A percentile compares a stretch with the other conserved stretches of the same genome.
phyloP scores from a whole-genome alignment of 2,329 filamentous ascomycete species.

The Penicillium psychrosexuale region DNA sequence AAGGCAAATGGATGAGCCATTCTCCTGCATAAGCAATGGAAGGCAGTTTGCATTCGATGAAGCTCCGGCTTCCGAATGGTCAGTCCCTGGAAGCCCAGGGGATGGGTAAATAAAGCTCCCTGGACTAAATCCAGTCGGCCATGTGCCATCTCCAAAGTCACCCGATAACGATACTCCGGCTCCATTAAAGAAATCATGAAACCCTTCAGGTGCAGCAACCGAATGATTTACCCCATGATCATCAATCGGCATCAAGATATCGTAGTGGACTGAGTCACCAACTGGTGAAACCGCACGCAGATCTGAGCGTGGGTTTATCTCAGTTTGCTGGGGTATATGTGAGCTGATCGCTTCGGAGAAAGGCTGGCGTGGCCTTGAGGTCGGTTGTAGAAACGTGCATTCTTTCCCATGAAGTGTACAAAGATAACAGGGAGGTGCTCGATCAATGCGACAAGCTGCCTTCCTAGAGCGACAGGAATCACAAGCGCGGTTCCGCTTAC shows the following conservation, averaged over 20 bases:
- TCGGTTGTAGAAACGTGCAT: not conserved
- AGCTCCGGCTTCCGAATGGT: not conserved
- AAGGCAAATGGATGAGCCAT: not conserved
- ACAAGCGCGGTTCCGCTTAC: constrained; percentile 1
- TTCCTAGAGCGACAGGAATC: not conserved
- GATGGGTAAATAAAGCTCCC: not conserved
- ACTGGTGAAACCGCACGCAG: not conserved
- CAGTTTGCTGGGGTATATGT: too few species aligned
- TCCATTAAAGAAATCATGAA: not conserved
- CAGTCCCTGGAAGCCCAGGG: not conserved
- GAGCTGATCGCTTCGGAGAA: not conserved
- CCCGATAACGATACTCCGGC: not conserved
- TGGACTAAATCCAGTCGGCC: constrained; percentile 1
- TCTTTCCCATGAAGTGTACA: constrained; percentile 2
- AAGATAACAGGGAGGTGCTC: constrained; percentile 1
- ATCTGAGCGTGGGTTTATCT: not conserved
- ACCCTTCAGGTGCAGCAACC: not conserved
- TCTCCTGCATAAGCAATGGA: not conserved
- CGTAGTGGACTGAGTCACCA: not conserved
- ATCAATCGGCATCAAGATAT: not conserved
- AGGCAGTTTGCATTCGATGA: not conserved
- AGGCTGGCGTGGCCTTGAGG: not conserved
- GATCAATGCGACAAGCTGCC: constrained; percentile 3
- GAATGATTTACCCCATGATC: not conserved
- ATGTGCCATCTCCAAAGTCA: not conserved